phyloP scores from a whole-genome alignment of 2,329 filamentous ascomycete genomes.

The Colletotrichum graminicola region DNA sequence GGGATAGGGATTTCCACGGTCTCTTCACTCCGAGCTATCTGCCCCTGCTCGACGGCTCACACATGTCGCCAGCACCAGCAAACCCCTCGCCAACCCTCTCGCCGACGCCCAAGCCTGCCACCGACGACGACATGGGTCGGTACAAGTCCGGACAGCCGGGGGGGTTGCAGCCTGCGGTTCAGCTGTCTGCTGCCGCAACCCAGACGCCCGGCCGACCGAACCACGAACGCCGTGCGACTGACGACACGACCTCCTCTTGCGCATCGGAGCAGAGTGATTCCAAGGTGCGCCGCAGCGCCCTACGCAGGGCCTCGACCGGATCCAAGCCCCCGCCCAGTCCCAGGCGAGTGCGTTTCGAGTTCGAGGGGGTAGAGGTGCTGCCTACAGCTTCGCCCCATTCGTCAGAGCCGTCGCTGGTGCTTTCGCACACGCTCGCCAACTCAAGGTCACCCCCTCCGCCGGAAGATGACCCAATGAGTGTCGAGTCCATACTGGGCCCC shows the following conservation, averaged over 20 bases:
- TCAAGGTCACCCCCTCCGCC: constrained; percentile 45
- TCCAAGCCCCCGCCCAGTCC: constrained; percentile 65
- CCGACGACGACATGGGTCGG: constrained; percentile 31
- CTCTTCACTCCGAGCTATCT: constrained; percentile 74
- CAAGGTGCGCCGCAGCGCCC: constrained; percentile 65
- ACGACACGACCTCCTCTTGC: constrained; percentile 63
- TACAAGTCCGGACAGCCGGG: constrained; percentile 16
- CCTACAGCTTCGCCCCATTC: constrained; percentile 68
- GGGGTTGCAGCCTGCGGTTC: constrained; percentile 7
- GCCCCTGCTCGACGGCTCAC: constrained; percentile 67
- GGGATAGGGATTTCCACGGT: constrained; percentile 71
- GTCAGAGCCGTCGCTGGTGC: constrained; percentile 50
- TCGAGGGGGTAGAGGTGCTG: constrained; percentile 70
- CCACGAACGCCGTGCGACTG: constrained; percentile 57
- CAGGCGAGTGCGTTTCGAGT: constrained; percentile 73
- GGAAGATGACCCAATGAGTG: constrained; percentile 47
- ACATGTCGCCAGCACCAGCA: constrained; percentile 45
- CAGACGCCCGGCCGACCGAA: constrained; percentile 48
- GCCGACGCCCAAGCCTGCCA: constrained; percentile 41
- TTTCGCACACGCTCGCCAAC: constrained; percentile 44
- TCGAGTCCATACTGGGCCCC: constrained; percentile 51
- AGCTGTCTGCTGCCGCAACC: constrained; percentile 36
- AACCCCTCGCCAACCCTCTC: constrained; percentile 43
- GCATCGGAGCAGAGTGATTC: constrained; percentile 66
- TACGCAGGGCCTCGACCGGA: constrained; percentile 66